Evolutionary conservation across 2,329 filamentous ascomycete species (phyloP), one percentile per base, ranked within the genome.

Genomic region (Didymella arachidicola): DNA sequence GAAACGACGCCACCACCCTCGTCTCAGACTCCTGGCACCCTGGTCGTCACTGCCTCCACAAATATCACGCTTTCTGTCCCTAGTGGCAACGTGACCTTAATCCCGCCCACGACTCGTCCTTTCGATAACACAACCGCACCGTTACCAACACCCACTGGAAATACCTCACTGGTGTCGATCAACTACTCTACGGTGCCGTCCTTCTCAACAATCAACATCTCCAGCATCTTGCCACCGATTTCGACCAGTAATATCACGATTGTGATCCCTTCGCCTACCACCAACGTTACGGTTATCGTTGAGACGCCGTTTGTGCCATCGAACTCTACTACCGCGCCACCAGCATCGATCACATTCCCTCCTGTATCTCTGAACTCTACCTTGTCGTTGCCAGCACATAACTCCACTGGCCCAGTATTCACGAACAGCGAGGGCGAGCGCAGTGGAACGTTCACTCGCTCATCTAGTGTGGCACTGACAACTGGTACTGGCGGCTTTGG

Each of bases 231-330:
- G 12, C 59, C 52, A 16, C 34, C 59, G 1, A 10, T 42, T 10
- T 46, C 51, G 2, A 51, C 51, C 6, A 12, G 26, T 5, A 63
- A 58, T 34, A 49, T 57, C 7, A 59, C 56, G 6, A 57, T 61
- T n/a, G 55, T 57, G 4, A 47, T 60, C n/a, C 22, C 51, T 12
- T 45, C 45, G 4, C 49, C 57, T 6, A 48, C 45, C 16, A 27
- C 19, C 3, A 63, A 57, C 27, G 44, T 58, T 10, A 59, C 56
- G 7, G 59, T 60, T 16, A 57, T 57, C 6, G 53, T 60, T 2
- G 60, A 57, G 12, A 65, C 61, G 27, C 57, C 59, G 1, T 61
- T 53, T 51, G 50, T 26, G 4, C 62, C 67, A 4, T 41, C 53
- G 8, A 67, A 68, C 27, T 57, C 55, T 3, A 61, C 59, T 2